Evolutionary conservation across 2,329 filamentous ascomycete genomes (phyloP).

Genomic region (Teratosphaeria pseudoeucalypti): DNA sequence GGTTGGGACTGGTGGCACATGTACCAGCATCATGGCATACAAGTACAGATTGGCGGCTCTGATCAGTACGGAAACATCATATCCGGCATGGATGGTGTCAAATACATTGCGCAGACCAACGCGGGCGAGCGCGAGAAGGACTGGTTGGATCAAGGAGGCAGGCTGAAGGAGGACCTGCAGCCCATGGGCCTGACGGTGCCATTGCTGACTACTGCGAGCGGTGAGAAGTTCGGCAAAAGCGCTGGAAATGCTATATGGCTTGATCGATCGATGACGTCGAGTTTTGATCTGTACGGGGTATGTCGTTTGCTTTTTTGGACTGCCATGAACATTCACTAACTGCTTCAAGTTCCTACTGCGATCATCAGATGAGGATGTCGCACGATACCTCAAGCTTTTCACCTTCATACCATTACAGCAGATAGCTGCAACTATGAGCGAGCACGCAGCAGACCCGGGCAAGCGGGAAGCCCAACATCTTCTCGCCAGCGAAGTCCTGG

Average conservation of each 20-base stretch:
- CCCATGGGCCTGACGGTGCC: slow-evolving; percentile 87
- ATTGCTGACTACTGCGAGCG: slow-evolving; percentile 72
- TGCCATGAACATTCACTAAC: slow-evolving; percentile 1
- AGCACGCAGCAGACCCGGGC: slow-evolving; percentile 57
- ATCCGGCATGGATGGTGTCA: slow-evolving; percentile 76
- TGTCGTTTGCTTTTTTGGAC: slow-evolving; percentile 7
- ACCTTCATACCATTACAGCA: slow-evolving; percentile 68
- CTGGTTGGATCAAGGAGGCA: slow-evolving; percentile 24
- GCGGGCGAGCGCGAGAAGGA: background rate
- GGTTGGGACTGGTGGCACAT: slow-evolving; percentile 95
- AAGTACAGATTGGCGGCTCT: slow-evolving; percentile 86
- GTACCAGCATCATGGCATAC: slow-evolving; percentile 56
- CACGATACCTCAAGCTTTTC: slow-evolving; percentile 74
- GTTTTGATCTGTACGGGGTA: slow-evolving; percentile 75
- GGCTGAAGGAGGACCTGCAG: slow-evolving; percentile 29
- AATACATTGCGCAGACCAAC: slow-evolving; percentile 51
- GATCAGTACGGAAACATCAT: slow-evolving; percentile 97
- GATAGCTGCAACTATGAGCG: slow-evolving; percentile 58
- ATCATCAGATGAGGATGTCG: slow-evolving; percentile 69
- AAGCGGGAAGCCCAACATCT: slow-evolving; percentile 71
- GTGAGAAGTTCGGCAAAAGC: slow-evolving; percentile 89
- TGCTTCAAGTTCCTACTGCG: slow-evolving; percentile 65
- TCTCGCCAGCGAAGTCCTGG: slow-evolving; percentile 71
- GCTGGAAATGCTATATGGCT: slow-evolving; percentile 93
- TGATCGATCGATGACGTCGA: slow-evolving; percentile 65